Base-by-base conservation (phyloP, 1,284 basidiomycete species). In the Termitomyces sp. region DNA sequence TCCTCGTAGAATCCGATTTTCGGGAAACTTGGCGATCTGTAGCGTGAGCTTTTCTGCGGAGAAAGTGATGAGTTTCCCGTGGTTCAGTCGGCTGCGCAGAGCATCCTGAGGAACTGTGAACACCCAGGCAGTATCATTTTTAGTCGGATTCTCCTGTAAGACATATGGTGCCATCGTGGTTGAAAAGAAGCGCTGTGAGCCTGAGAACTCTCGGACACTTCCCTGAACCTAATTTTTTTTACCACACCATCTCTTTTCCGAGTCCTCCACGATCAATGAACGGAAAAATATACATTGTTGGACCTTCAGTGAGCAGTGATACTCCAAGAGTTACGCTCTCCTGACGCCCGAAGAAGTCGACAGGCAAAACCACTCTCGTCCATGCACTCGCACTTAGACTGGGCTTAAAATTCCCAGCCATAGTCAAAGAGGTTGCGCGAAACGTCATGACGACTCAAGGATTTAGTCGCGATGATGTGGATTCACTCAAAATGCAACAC, bases 311-410 rank as follows among this genome's bases (percentile, higher is more conserved):
- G 53, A 68, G 69, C 21, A 31, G 26, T 21, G 10, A 19, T 34
- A 21, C 9, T 3, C 24, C 5, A 48, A 28, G 34, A 10, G 1
- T 13, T 34, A 10, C 33, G 4, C 13, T 31, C 10, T 21, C 28
- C 19, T 44, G 28, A 47, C 41, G 42, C 13, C 15, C n/a, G 9
- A n/a, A 12, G 26, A 50, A 73, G 63, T 84, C 83, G 10, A 82
- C 79, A 7, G 83, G 83, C 17, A 86, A 86, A 67, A 83, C 84
- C 26, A 85, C 83, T 0, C 73, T 86, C 2, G 84, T 82, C 66
- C 68, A 75, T 45, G 80, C 80, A 3, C 64, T 84, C 1, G 73
- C 73, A 1, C 58, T 70, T 47, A 69, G 69, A 44, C 62, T 83
- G 15, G 64, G 67, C 1, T 56, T 85, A 28, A 55, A 58, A 0